phyloP scores from a whole-genome alignment of 2,329 filamentous ascomycete species.

The Apiospora saccharicola region DNA sequence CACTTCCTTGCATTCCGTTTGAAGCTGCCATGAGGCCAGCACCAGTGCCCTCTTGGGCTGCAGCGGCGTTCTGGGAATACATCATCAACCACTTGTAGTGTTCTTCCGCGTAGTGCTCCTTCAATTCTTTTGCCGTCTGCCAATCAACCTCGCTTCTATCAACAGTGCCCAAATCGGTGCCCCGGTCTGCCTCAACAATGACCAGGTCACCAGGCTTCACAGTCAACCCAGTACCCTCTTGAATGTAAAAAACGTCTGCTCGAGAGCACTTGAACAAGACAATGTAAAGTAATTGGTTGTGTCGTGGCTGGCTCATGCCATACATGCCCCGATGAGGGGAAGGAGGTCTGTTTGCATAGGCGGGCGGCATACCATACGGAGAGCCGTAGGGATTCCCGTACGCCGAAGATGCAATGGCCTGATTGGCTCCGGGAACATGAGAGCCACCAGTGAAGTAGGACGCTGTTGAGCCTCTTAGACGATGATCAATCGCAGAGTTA shows the following conservation, averaged over 20 bases:
- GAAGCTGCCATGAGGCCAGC: slow-evolving; percentile 70
- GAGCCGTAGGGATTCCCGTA: slow-evolving; percentile 52
- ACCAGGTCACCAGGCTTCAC: slow-evolving; percentile 93
- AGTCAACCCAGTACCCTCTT: slow-evolving; percentile 90
- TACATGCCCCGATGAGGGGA: slow-evolving; percentile 71
- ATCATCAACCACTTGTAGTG: slow-evolving; percentile 99
- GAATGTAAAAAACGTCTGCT: slow-evolving; percentile 96
- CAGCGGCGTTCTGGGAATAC: slow-evolving; percentile 84
- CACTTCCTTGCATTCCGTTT: slow-evolving; percentile 71
- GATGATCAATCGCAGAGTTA: slow-evolving; percentile 22
- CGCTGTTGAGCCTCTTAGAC: slow-evolving; percentile 34
- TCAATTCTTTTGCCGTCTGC: slow-evolving; percentile 85
- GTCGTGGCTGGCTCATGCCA: slow-evolving; percentile 65
- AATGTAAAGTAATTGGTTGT: slow-evolving; percentile 80
- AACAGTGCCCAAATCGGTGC: slow-evolving; percentile 93
- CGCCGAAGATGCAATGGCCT: slow-evolving; percentile 46
- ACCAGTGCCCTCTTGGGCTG: slow-evolving; percentile 64
- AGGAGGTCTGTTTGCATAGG: slow-evolving; percentile 58
- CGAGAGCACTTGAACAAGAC: slow-evolving; percentile 97
- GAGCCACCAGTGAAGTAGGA: slow-evolving; percentile 48
- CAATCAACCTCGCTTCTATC: slow-evolving; percentile 87
- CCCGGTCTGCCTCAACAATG: slow-evolving; percentile 96
- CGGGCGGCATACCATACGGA: slow-evolving; percentile 53
- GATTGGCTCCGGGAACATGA: slow-evolving; percentile 43
- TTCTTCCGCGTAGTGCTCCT: slow-evolving; percentile 91